A percentile compares a stretch with the other conserved stretches of the same genome.
Evolutionary conservation across 2,329 filamentous ascomycete genomes (phyloP).

Genomic region (Apiospora pterosperma): DNA sequence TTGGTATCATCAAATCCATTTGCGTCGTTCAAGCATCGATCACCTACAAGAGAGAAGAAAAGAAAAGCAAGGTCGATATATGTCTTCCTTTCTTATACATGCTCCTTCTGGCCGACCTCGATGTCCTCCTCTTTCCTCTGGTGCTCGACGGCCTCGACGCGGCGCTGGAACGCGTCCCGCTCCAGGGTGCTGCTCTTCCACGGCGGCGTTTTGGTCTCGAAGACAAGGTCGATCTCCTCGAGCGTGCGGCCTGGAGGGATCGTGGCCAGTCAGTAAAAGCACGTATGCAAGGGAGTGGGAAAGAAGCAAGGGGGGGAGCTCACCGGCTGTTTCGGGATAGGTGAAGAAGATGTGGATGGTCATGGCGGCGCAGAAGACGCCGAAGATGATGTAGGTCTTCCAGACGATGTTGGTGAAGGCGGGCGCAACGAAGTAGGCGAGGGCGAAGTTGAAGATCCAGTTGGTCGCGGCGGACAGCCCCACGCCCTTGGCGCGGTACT

Average conservation of each 20-base stretch:
- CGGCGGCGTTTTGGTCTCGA: slow-evolving; percentile 35
- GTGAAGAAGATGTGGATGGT: slow-evolving; percentile 13
- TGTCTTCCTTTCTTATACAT: not conserved
- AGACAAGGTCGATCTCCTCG: slow-evolving; percentile 48
- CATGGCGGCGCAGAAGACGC: slow-evolving; percentile 30
- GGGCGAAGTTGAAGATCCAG: slow-evolving; percentile 23
- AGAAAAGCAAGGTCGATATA: not conserved
- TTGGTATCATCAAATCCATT: no score
- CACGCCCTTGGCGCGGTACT: slow-evolving; percentile 19
- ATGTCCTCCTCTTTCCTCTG: slow-evolving; percentile 1
- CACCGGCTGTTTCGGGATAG: slow-evolving; percentile 36
- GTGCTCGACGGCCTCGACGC: slow-evolving; percentile 11
- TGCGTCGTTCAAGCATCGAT: no score
- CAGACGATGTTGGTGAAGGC: slow-evolving; percentile 15
- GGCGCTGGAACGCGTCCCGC: slow-evolving; percentile 15
- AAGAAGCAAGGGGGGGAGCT: not conserved
- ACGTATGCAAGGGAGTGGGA: not conserved
- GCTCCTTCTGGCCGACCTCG: not conserved
- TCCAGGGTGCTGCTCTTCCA: slow-evolving; percentile 8
- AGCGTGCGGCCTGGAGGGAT: slow-evolving; percentile 35
- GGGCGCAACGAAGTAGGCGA: slow-evolving; percentile 14
- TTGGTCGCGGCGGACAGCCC: slow-evolving; percentile 18
- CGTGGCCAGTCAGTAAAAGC: not conserved
- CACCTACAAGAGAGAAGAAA: no score
- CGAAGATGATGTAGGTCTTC: slow-evolving; percentile 38